These are phyloP conservation scores for Nakazawaea ernobii DNA, from an alignment of 805 yeast genomes.

Conservation along the genomic window DNA sequence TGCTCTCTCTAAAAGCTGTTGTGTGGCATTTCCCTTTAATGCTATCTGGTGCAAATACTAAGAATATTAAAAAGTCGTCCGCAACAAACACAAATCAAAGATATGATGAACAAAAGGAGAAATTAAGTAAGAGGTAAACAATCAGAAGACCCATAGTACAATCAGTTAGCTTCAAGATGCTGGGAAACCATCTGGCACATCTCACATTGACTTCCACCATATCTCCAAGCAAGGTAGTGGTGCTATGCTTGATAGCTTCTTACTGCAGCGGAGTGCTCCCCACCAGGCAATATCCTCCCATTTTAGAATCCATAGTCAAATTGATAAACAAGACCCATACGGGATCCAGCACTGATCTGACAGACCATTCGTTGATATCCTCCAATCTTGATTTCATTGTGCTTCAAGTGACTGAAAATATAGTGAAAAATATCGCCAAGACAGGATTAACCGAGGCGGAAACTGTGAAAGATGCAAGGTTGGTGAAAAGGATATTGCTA, in stretches of 20 bases:
- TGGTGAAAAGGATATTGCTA: slow-evolving; percentile 27
- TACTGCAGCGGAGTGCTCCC: slow-evolving; percentile 39
- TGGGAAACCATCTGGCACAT: background rate
- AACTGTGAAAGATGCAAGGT: slow-evolving; percentile 19
- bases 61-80: no score
- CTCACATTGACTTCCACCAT: slow-evolving; percentile 30
- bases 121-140: no score
- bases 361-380: slow-evolving; percentile 3
- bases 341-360: slow-evolving; percentile 12
- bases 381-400: background rate
- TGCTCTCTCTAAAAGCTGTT: no score
- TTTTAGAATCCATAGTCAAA: slow-evolving; percentile 36
- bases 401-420: background rate
- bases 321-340: slow-evolving; percentile 27
- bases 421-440: background rate
- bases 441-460: background rate
- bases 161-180: no score
- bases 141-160: background rate
- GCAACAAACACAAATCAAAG: no score
- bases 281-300: slow-evolving; percentile 28
- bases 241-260: slow-evolving; percentile 41
- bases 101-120: no score
- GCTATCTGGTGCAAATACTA: no score
- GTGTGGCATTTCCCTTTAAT: no score
- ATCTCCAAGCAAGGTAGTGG: slow-evolving; percentile 50